Conservation (phyloP, 1,284 basidiomycete species). For the Ceratobasidium theobromae region DNA sequence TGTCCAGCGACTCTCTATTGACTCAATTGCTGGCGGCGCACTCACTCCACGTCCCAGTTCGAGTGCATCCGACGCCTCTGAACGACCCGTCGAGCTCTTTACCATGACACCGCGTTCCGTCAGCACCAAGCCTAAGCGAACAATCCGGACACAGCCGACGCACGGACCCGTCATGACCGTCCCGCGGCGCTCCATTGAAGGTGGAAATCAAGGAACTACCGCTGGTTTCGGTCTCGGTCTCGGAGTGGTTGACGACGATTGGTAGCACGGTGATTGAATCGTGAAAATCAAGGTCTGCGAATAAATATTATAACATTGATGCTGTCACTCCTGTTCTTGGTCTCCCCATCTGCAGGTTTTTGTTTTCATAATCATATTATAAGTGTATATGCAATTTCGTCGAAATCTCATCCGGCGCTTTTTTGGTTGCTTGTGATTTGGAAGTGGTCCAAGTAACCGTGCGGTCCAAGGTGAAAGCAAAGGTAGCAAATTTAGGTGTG, state of each 20-base stretch:
- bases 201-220: neutral
- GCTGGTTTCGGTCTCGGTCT: neutral
- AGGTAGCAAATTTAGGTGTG: neutral
- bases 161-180: constrained; percentile 26
- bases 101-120: neutral
- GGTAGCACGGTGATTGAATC: neutral
- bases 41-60: constrained; percentile 12
- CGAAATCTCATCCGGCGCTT: constrained; percentile 19
- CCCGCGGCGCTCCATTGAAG: constrained; percentile 10
- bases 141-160: constrained; percentile 19
- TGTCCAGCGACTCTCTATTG: constrained; percentile 20
- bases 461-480: neutral
- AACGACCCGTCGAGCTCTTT: constrained; percentile 12
- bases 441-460: neutral
- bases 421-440: neutral
- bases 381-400: constrained; percentile 29
- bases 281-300: neutral
- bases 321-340: neutral
- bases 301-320: neutral
- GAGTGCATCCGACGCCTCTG: constrained; percentile 10
- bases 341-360: neutral
- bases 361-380: constrained; percentile 17
- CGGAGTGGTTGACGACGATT: neutral
- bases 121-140: constrained; percentile 10
- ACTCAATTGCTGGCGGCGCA: constrained; percentile 13